phyloP scores from a whole-genome alignment of 306 rosid species.

The barrel medic (Medicago truncatula) region MtrunA17r5.0-ANR NC_053043.1:39931001-39931500 shows the following conservation, averaged over 20 bases:
- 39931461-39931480: too few relatives aligned
- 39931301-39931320: neutral
- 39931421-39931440: too few relatives aligned
- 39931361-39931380: neutral
- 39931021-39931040: conserved; percentile 16
- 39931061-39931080: neutral
- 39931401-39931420: too few relatives aligned
- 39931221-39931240: neutral
- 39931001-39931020: conserved; percentile 11
- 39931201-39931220: neutral
- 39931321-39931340: neutral
- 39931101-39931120: neutral
- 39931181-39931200: neutral
- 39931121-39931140: neutral
- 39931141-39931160: neutral
- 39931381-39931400: neutral
- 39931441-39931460: too few relatives aligned
- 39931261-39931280: neutral
- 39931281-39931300: neutral
- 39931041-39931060: neutral
- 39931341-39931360: neutral
- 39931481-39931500: too few relatives aligned
- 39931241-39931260: conserved; percentile 8
- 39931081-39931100: neutral
- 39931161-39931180: too few relatives aligned